Evolutionary conservation across 106 monocot species (phyloP).

Genomic region (Dendrobium huoshanense): DNA sequence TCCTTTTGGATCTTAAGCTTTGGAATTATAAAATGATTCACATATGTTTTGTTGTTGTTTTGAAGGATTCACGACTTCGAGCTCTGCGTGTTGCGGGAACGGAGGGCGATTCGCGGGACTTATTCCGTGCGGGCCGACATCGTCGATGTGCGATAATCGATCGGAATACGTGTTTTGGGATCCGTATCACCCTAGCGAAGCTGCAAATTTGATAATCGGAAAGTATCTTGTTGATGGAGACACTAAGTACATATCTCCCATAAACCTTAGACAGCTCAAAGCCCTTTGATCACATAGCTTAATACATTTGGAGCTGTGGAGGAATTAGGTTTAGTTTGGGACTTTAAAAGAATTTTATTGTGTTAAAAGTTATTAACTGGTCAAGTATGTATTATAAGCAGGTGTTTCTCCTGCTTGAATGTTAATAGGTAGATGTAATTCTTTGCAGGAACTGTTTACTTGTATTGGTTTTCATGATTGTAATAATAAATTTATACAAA

Average conservation of each 20-base stretch:
- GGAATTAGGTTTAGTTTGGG: no score
- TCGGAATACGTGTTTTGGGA: constrained; percentile 76
- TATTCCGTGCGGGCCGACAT: constrained; percentile 66
- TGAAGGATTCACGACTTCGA: constrained; percentile 63
- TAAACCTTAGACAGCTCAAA: constrained; percentile 57
- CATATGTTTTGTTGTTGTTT: neutral
- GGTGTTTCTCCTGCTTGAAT: no score
- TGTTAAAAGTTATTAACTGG: no score
- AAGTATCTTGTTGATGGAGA: constrained; percentile 69
- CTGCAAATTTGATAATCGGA: constrained; percentile 56
- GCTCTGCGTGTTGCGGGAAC: constrained; percentile 64
- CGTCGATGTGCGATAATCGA: constrained; percentile 55
- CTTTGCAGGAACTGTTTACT: no score
- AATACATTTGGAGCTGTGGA: no score
- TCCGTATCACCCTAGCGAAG: constrained; percentile 89
- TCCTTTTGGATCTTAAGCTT: no score
- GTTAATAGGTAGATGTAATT: no score
- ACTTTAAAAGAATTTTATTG: no score
- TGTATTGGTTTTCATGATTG: no score
- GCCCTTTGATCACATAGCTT: constrained; percentile 8
- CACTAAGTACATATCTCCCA: constrained; percentile 55
- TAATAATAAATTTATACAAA: no score
- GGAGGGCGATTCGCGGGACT: constrained; percentile 67
- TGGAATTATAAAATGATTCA: no score
- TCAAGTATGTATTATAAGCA: no score